Conservation (phyloP, 2,329 filamentous ascomycete species). For the Colletotrichum sidae region DNA sequence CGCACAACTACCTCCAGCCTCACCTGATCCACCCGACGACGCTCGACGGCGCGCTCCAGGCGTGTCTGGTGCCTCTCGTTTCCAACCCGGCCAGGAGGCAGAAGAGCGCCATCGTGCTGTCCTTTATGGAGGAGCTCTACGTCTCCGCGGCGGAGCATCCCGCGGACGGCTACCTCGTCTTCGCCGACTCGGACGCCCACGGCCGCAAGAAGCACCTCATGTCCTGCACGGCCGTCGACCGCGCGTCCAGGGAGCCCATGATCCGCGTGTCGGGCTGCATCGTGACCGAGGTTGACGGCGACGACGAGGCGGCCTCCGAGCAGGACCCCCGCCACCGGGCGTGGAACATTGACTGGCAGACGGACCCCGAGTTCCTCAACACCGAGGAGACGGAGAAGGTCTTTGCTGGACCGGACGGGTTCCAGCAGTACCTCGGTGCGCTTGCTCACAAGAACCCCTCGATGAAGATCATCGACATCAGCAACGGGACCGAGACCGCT, state of each 20-base stretch:
- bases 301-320: neutral
- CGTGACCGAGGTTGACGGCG: constrained; percentile 17
- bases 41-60: constrained; percentile 21
- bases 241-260: too few relatives aligned
- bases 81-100: constrained; percentile 4
- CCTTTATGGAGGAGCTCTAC: constrained; percentile 25
- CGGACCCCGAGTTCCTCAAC: too few relatives aligned
- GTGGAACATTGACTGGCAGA: neutral
- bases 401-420: neutral
- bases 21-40: constrained; percentile 36
- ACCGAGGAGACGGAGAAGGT: too few relatives aligned
- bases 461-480: constrained; percentile 50
- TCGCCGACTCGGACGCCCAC: constrained; percentile 10
- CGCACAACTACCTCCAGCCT: constrained; percentile 22
- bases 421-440: neutral
- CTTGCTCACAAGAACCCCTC: constrained; percentile 45
- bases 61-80: neutral
- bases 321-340: constrained; percentile 11
- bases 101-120: constrained; percentile 14
- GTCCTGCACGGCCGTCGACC: too few relatives aligned
- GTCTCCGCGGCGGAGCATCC: constrained; percentile 18
- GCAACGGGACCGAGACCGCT: constrained; percentile 48
- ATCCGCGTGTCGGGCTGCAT: constrained; percentile 17
- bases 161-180: constrained; percentile 21
- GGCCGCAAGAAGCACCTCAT: too few relatives aligned